Percentiles rank a stretch among this genome's conserved stretches.
These are phyloP conservation scores for Daldinia concentrica DNA, from an alignment of 495 filamentous ascomycete species.

Conservation along the genomic window DNA sequence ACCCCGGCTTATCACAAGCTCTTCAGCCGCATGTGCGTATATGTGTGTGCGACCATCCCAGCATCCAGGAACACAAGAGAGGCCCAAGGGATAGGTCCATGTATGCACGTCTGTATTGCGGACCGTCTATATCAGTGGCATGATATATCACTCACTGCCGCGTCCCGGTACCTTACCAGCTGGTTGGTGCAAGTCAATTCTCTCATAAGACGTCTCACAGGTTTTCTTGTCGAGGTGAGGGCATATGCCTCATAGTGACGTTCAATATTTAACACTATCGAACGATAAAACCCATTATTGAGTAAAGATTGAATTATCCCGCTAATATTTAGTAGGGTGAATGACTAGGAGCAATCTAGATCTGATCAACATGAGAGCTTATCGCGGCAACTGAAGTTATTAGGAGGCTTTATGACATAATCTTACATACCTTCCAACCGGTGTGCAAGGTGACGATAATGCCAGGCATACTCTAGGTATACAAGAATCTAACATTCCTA, in stretches of 20 bases:
- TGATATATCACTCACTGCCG: constrained; percentile 37
- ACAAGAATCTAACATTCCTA: constrained; percentile 3
- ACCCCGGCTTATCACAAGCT: constrained; percentile 35
- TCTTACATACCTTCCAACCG: background rate
- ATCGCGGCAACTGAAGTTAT: background rate
- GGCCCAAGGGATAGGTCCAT: constrained; percentile 10
- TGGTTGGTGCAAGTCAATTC: constrained; percentile 10
- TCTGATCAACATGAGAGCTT: background rate
- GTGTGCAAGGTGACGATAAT: constrained; percentile 11
- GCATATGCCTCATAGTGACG: background rate
- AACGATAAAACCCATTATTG: background rate
- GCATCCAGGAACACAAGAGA: constrained; percentile 16
- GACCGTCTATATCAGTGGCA: constrained; percentile 14
- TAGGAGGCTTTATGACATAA: background rate
- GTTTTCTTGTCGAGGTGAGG: background rate
- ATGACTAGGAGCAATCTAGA: background rate
- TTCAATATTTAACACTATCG: background rate
- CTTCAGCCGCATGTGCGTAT: constrained; percentile 39
- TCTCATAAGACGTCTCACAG: constrained; percentile 5
- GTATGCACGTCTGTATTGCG: constrained; percentile 27
- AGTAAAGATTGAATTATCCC: background rate
- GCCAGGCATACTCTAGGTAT: constrained; percentile 2
- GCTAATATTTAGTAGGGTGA: background rate
- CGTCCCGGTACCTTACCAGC: constrained; percentile 9
- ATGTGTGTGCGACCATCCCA: constrained; percentile 26